These are phyloP conservation scores for Penicillium robsamsonii DNA, from an alignment of 495 filamentous ascomycete species.

Conservation along the genomic window DNA sequence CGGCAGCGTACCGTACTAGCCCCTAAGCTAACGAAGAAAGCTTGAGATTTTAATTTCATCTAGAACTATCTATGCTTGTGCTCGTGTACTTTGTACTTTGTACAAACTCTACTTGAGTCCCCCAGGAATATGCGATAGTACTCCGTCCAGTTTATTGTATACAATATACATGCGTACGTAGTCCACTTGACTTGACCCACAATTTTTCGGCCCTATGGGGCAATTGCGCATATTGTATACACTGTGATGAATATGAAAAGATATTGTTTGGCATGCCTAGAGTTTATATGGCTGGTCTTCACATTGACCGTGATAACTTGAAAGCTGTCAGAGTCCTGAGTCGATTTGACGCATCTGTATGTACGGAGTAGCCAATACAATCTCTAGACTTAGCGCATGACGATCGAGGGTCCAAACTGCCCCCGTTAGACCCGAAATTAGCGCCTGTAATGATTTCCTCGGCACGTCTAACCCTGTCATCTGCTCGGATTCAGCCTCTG, in stretches of 20 bases:
- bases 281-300: too few species aligned
- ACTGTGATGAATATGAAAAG: background rate
- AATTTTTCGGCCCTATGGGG: background rate
- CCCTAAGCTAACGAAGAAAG: constrained; percentile 3
- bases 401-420: constrained; percentile 21
- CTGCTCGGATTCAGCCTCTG: background rate
- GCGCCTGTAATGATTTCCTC: background rate
- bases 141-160: background rate
- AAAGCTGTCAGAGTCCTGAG: background rate
- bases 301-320: background rate
- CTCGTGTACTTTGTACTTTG: background rate
- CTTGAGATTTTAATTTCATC: background rate
- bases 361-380: background rate
- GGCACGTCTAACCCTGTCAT: background rate
- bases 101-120: background rate
- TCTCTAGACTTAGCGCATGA: constrained; percentile 13
- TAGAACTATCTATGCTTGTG: constrained; percentile 10
- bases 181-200: constrained; percentile 6
- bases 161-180: background rate
- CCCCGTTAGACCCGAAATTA: constrained; percentile 8
- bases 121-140: background rate
- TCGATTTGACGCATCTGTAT: background rate
- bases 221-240: background rate
- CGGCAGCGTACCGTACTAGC: background rate
- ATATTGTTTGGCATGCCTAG: too few species aligned